Evolutionary conservation across 805 yeast species (phyloP), one percentile per base, ranked within the genome.

Genomic region (Starmerella cellae): DNA sequence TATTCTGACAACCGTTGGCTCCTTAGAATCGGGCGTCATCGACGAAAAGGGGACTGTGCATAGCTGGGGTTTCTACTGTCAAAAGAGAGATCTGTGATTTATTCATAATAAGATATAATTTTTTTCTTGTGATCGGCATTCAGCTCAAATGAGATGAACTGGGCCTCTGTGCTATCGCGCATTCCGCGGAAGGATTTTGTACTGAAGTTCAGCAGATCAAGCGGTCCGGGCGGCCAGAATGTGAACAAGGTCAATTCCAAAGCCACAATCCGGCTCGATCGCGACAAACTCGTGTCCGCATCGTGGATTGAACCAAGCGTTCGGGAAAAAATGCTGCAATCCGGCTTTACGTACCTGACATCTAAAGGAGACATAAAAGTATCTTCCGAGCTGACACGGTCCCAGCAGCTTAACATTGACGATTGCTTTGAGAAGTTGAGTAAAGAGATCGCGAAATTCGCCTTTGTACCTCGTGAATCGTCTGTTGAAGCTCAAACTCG

Each of bases 201-300:
- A 2, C 55, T 70, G 2, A 48, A 66, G 3, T 78, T 61, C 54
- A 64, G 74, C 41, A 59, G 87, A 44, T 71, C 91, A 0, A 73
- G 85, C 27, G 94, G 94, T 0, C 83, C 94, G 0, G 94, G 94
- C 1, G 94, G 94, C 0, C 94, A 82, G 52, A 79, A 83, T 54
- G 93, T 83, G 10, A 82, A 82, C 58, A 82, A 82, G 52, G 66
- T 62, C 43, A 67, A 64, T 24, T 69, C 81, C 1, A 78, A 82
- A 53, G 82, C 85, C 6, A 76, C 82, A 0, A 55, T 82, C 17
- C 62, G 71, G 4, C 52, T 77, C 43, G 59, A 56, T 6, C 58
- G 65, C 0, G 59, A 59, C 4, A 57, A 64, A 28, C 69, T 82
- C 70, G 58, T 66, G 2, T 48, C 54, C 1, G 69, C 70, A 1